Percentiles rank a stretch among this genome's conserved stretches.
Evolutionary conservation across 257 asterid genomes (phyloP).

Genomic region (Solanum tacnaense): DNA sequence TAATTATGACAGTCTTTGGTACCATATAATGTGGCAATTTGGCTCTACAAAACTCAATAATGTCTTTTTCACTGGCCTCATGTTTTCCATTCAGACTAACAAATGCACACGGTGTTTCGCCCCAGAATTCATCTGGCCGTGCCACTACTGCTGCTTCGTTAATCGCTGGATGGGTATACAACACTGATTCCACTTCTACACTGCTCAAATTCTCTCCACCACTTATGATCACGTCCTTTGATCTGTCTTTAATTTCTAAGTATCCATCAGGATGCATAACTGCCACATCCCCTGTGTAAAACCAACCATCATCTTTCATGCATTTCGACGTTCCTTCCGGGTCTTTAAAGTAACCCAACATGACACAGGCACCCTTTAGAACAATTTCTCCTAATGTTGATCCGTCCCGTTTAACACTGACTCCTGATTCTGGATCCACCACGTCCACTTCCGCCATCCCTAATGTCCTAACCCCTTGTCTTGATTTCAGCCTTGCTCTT

Average conservation of each 20-base stretch:
- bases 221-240: slow-evolving; percentile 71
- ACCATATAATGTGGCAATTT: slow-evolving; percentile 62
- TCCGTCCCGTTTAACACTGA: slow-evolving; percentile 46
- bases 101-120: slow-evolving; percentile 80
- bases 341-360: slow-evolving; percentile 66
- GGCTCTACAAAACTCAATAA: slow-evolving; percentile 36
- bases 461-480: slow-evolving; percentile 57
- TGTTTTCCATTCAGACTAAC: slow-evolving; percentile 43
- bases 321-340: slow-evolving; percentile 38
- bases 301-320: slow-evolving; percentile 59
- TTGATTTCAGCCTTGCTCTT: slow-evolving; percentile 51
- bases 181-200: slow-evolving; percentile 68
- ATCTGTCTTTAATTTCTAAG: slow-evolving; percentile 62
- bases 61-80: slow-evolving; percentile 37
- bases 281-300: slow-evolving; percentile 71
- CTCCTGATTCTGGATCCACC: slow-evolving; percentile 33
- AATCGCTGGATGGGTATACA: slow-evolving; percentile 62
- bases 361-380: slow-evolving; percentile 36
- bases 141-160: slow-evolving; percentile 89
- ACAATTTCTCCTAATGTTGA: slow-evolving; percentile 48
- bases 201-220: slow-evolving; percentile 89
- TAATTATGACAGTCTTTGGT: slow-evolving; percentile 51
- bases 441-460: slow-evolving; percentile 51
- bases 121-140: slow-evolving; percentile 70
- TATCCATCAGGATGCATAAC: slow-evolving; percentile 81